Base-by-base conservation (phyloP, 2,329 filamentous ascomycete genomes). In the Alternaria infectoria region DNA sequence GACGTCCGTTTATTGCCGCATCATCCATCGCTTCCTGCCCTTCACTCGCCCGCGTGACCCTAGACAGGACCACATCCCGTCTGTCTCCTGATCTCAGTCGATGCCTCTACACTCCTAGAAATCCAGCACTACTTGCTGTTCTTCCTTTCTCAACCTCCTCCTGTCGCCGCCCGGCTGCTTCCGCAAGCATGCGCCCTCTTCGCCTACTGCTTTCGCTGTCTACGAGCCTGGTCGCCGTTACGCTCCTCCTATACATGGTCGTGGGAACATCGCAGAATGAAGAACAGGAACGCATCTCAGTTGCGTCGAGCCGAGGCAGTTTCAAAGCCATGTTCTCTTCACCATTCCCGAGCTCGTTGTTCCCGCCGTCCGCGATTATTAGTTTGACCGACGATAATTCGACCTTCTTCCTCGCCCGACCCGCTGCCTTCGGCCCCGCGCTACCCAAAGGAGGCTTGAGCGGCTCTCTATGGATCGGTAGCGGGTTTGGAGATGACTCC, bases 321-420 rank as follows among this genome's bases (percentile, higher is more conserved):
- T 64, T 84, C 28, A 76, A 77, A 36, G 74, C 83, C 30, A 77
- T 83, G 65, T 85, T 84, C 72, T 83, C 82, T 62, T 85, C 84
- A 77, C 81, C 82, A n/a, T 81, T 81, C 10, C 84, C 94, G 1
- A 92, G 94, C 68, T 93, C 93, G 19, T 88, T 99, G 21, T 99
- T 99, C 78, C 94, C 95, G 5, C 94, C 94, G 4, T 97, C 96
- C 68, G 96, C 96, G 51, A 92, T 96, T 74, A 97, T 99, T 78
- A 97, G 93, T 79, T 87, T 99, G 65, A 97, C 94, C 75, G 93
- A 98, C 80, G 96, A 99, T 81, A 99, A 99, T 81, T 97, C 93
- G 70, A 99, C 96, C 12, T 97, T 96, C 71, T 99, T 99, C 82
- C 86, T 97, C 59, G 94, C 96, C 46, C 87, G 96, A 52, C 96